Evolutionary conservation across 2,329 filamentous ascomycete genomes (phyloP).

Genomic region (Allantophomopsis lycopodina): DNA sequence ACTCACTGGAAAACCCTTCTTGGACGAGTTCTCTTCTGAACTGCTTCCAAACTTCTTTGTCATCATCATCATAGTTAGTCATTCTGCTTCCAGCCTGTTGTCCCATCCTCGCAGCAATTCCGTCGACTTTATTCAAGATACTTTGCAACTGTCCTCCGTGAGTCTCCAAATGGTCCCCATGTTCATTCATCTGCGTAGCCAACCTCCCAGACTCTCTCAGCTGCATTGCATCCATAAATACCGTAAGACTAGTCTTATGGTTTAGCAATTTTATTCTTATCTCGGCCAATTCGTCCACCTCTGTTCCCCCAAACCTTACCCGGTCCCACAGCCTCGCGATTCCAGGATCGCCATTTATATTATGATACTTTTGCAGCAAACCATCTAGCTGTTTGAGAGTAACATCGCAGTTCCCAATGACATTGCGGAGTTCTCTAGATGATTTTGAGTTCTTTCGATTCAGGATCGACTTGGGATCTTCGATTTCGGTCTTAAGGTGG

Average conservation of each 20-base stretch:
- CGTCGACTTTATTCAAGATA: constrained; percentile 47
- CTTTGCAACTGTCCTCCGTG: constrained; percentile 29
- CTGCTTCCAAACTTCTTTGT: constrained; percentile 41
- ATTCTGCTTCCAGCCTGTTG: constrained; percentile 22
- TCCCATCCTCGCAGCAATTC: constrained; percentile 37
- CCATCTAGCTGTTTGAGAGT: constrained; percentile 39
- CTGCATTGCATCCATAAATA: constrained; percentile 44
- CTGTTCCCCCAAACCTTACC: constrained; percentile 14
- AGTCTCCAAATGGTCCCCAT: constrained; percentile 17
- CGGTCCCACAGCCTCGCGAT: constrained; percentile 11
- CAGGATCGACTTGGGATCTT: constrained; percentile 40
- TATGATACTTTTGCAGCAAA: constrained; percentile 32
- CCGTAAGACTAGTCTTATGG: constrained; percentile 37
- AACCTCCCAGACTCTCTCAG: constrained; percentile 30
- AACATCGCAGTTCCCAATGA: constrained; percentile 40
- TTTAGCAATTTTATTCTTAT: constrained; percentile 28
- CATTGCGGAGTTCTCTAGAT: constrained; percentile 31
- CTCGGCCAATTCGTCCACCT: constrained; percentile 16
- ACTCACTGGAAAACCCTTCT: constrained; percentile 44
- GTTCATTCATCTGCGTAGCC: constrained; percentile 12
- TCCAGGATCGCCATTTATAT: constrained; percentile 8
- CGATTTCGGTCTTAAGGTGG: constrained; percentile 41
- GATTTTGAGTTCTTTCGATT: constrained; percentile 30
- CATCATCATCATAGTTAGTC: constrained; percentile 23
- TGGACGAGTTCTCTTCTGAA: constrained; percentile 43